phyloP scores from a whole-genome alignment of 2,329 filamentous ascomycete genomes.

The Xylariaceae sp. region DNA sequence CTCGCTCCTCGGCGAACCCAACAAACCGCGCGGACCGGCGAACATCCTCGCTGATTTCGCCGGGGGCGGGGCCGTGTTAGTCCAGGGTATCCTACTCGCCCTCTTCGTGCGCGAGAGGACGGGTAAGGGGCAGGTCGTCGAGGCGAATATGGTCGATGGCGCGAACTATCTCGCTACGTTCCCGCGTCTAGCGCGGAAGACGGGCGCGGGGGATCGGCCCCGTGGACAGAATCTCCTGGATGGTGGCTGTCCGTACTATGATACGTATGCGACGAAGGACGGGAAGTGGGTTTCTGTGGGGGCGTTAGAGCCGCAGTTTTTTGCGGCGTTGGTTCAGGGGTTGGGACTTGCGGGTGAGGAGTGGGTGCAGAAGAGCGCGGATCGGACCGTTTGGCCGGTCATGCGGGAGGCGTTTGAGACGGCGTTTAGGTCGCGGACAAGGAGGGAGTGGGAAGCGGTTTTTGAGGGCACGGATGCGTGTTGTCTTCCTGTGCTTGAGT shows the following conservation, averaged over 20 bases:
- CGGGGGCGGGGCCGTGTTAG: slow-evolving; percentile 76
- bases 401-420: slow-evolving; percentile 56
- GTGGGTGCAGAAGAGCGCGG: slow-evolving; percentile 50
- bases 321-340: slow-evolving; percentile 59
- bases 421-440: slow-evolving; percentile 63
- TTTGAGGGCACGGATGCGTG: slow-evolving; percentile 93
- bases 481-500: slow-evolving; percentile 79
- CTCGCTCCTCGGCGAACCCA: slow-evolving; percentile 66
- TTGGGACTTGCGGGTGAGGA: slow-evolving; percentile 52
- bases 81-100: slow-evolving; percentile 77
- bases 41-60: slow-evolving; percentile 91
- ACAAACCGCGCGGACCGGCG: slow-evolving; percentile 65
- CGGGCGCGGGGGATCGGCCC: slow-evolving; percentile 54
- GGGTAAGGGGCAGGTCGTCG: slow-evolving; percentile 79
- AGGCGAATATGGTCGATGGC: slow-evolving; percentile 96
- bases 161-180: slow-evolving; percentile 73
- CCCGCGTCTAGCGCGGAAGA: slow-evolving; percentile 62
- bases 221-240: slow-evolving; percentile 77
- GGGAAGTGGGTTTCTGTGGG: slow-evolving; percentile 81
- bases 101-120: slow-evolving; percentile 60
- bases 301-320: slow-evolving; percentile 85
- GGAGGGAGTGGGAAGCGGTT: slow-evolving; percentile 74
- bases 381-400: slow-evolving; percentile 62
- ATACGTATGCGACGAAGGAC: slow-evolving; percentile 80
- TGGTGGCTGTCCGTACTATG: slow-evolving; percentile 81